Evolutionary conservation across 1,284 basidiomycete genomes (phyloP).

Genomic region (Ustilago cynodontis): DNA sequence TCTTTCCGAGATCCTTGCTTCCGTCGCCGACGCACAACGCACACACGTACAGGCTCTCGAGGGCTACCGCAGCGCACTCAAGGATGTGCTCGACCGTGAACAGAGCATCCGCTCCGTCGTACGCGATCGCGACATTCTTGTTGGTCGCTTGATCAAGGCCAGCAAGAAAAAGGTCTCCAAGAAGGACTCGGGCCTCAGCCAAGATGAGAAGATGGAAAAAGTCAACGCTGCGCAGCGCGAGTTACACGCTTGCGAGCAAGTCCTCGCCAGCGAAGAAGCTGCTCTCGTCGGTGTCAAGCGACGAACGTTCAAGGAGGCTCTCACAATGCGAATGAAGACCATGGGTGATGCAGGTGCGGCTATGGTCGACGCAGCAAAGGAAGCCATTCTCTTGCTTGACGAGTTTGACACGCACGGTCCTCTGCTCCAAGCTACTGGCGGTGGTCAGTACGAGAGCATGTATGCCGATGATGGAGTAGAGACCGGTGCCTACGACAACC

Average conservation of each 20-base stretch:
- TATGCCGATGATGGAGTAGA: constrained; percentile 44
- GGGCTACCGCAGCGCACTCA: constrained; percentile 70
- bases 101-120: constrained; percentile 70
- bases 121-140: constrained; percentile 71
- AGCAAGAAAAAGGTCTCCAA: constrained; percentile 66
- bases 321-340: constrained; percentile 71
- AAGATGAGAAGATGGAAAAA: constrained; percentile 67
- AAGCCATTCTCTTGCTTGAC: constrained; percentile 69
- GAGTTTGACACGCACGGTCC: constrained; percentile 67
- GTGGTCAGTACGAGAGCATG: constrained; percentile 57
- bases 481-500: constrained; percentile 40
- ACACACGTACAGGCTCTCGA: constrained; percentile 70
- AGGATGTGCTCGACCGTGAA: constrained; percentile 71
- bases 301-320: constrained; percentile 71
- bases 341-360: constrained; percentile 70
- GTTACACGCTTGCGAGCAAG: constrained; percentile 71
- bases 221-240: constrained; percentile 70
- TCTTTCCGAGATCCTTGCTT: constrained; percentile 68
- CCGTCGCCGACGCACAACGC: constrained; percentile 68
- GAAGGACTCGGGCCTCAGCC: constrained; percentile 55
- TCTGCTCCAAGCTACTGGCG: constrained; percentile 47
- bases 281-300: constrained; percentile 71
- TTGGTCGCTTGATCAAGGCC: constrained; percentile 71
- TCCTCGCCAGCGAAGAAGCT: constrained; percentile 69
- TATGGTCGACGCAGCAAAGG: constrained; percentile 70